These are phyloP conservation scores for Geotrichum carabidarum DNA, from an alignment of 1,139 yeast species.

Conservation along the genomic window DNA sequence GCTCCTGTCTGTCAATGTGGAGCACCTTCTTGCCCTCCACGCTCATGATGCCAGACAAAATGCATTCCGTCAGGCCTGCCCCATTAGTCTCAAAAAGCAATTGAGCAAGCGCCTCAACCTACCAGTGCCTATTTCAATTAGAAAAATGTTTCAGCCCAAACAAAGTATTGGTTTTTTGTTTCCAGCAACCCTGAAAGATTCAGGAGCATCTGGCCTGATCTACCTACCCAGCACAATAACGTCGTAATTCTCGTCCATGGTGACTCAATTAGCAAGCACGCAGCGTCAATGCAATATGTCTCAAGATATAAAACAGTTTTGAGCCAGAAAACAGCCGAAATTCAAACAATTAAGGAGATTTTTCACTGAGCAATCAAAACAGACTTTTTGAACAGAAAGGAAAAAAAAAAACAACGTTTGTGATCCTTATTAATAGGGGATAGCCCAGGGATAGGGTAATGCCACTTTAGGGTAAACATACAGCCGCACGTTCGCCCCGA, in stretches of 20 bases:
- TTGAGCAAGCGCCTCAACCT: conserved; percentile 4
- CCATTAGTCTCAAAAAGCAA: neutral
- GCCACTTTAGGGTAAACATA: no score
- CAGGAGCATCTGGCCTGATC: neutral
- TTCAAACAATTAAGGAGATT: no score
- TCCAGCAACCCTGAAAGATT: neutral
- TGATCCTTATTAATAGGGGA: no score
- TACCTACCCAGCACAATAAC: conserved; percentile 68
- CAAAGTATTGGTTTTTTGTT: neutral
- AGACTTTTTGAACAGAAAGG: no score
- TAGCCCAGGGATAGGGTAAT: no score
- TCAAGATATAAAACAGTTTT: neutral
- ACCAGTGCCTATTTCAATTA: conserved; percentile 26
- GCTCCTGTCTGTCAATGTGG: conserved; percentile 94
- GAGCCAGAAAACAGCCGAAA: neutral
- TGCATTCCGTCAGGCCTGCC: conserved; percentile 86
- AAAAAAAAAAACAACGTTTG: no score
- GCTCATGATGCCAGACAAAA: conserved; percentile 85
- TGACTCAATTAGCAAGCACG: neutral
- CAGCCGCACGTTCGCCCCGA: no score
- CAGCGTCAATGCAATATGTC: neutral
- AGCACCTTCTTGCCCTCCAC: conserved; percentile 96
- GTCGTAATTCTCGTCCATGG: conserved; percentile 94
- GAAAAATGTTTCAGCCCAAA: no score
- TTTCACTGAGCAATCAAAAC: no score